Conservation (phyloP, 176 grass and related monocot genomes). For the Hordeum marinum region DNA sequence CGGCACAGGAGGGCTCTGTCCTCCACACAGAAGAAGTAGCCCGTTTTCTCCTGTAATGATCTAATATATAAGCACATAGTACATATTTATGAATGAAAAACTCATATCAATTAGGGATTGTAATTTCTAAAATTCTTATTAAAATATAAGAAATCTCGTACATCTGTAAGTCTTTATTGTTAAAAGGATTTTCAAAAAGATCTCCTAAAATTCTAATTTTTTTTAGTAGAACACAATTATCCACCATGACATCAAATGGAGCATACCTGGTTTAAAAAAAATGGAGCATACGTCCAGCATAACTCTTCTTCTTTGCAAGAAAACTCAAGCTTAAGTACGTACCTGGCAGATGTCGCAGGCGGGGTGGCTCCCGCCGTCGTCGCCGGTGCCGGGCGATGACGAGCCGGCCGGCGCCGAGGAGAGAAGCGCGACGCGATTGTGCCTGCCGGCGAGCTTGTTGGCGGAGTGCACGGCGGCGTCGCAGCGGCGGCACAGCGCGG, state of each 20-base stretch:
- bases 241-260: too few species aligned
- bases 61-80: background rate
- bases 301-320: too few species aligned
- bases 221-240: too few species aligned
- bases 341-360: slow-evolving; percentile 85
- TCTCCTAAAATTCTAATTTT: too few species aligned
- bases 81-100: too few species aligned
- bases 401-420: background rate
- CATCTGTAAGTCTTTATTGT: too few species aligned
- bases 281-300: too few species aligned
- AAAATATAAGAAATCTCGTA: too few species aligned
- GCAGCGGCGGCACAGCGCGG: slow-evolving; percentile 65
- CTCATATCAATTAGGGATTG: too few species aligned
- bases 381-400: background rate
- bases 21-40: slow-evolving; percentile 95
- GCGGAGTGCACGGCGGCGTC: slow-evolving; percentile 75
- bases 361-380: background rate
- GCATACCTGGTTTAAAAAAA: too few species aligned
- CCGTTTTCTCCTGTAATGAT: slow-evolving; percentile 54
- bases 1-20: slow-evolving; percentile 76
- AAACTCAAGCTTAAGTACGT: background rate
- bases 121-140: too few species aligned
- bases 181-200: too few species aligned
- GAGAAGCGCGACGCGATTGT: slow-evolving; percentile 65
- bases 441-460: slow-evolving; percentile 80